Evolutionary conservation across 805 yeast genomes (phyloP).

Genomic region (Naumovozyma castellii): DNA sequence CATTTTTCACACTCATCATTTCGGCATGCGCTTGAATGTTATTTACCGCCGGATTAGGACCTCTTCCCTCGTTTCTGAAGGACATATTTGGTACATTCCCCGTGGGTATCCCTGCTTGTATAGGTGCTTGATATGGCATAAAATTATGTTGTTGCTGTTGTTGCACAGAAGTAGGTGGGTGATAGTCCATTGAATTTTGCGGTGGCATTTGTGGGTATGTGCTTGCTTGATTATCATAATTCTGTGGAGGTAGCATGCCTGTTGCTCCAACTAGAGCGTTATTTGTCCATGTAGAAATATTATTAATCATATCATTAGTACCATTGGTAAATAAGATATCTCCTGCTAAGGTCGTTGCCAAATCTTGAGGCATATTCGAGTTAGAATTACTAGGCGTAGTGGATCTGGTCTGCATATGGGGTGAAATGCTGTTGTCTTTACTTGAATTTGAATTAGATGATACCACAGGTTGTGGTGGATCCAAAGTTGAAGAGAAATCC

Average conservation of each 20-base stretch:
- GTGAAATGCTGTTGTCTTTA: not conserved
- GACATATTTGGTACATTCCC: no score
- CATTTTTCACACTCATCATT: no score
- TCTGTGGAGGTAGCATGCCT: slow-evolving; percentile 2
- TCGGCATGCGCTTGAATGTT: not conserved
- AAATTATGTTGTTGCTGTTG: not conserved
- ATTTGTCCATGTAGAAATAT: slow-evolving; percentile 50
- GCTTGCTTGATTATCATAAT: not conserved
- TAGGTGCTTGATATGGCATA: no score
- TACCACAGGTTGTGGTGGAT: not conserved
- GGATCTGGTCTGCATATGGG: not conserved
- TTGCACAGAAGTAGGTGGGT: not conserved
- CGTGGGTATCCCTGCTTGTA: no score
- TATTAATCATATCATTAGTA: slow-evolving; percentile 50
- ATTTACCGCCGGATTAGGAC: no score
- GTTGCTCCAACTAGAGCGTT: slow-evolving; percentile 18
- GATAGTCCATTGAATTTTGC: not conserved
- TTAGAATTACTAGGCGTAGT: not conserved
- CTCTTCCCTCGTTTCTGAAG: no score
- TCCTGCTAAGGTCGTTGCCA: slow-evolving; percentile 3
- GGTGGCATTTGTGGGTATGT: slow-evolving; percentile 1
- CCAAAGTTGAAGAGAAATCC: not conserved
- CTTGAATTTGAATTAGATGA: not conserved
- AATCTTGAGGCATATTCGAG: not conserved
- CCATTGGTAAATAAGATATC: slow-evolving; percentile 29